Base-by-base conservation (phyloP, 1,139 yeast species). In the Casaregolazyma suthepensis region DNA sequence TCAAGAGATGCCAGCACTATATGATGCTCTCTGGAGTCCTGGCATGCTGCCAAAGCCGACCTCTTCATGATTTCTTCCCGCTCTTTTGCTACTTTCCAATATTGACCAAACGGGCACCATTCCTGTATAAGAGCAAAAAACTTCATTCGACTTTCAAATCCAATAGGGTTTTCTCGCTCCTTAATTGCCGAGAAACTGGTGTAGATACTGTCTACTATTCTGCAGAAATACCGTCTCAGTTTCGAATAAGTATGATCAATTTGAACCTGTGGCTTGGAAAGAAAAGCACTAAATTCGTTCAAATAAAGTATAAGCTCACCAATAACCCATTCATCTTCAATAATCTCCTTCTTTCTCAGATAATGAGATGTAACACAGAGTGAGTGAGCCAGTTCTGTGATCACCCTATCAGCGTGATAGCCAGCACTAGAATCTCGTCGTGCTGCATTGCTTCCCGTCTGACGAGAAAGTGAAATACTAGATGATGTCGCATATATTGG, bases 61-160 rank as follows among this genome's bases (percentile, higher is more conserved):
- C 66, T 60, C 43, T 66, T 59, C 87, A 91, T 90, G 1, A 72
- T 67, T 5, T 71, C 69, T 61, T 89, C 91, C 49, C 97, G 74
- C 43, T 85, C 87, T 44, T 81, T 81, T 4, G 89, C 79, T 3
- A 84, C 66, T 0, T 75, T 71, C 20, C 80, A 75, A 38, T 81
- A 75, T 51, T 80, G 85, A 1, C 98, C 98, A 66, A 81, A 82
- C 0, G 96, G 96, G 69, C 96, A 89, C 99, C 99, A 94, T 65
- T 88, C 96, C 60, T 87, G 90, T 57, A 93, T 73, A 63, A 81
- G 85, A 48, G 83, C 81, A 70, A 89, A 90, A 60, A 94, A 86
- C 0, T 90, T 86, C 23, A 87, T 82, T 55, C 97, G 75, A 9
- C 93, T 94, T 62, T 85, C 91, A 66, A 90, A 90, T 1, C 96